Percentiles rank a stretch among this genome's conserved stretches.
Conservation (phyloP, 495 filamentous ascomycete species). For the Tuber brumale region DNA sequence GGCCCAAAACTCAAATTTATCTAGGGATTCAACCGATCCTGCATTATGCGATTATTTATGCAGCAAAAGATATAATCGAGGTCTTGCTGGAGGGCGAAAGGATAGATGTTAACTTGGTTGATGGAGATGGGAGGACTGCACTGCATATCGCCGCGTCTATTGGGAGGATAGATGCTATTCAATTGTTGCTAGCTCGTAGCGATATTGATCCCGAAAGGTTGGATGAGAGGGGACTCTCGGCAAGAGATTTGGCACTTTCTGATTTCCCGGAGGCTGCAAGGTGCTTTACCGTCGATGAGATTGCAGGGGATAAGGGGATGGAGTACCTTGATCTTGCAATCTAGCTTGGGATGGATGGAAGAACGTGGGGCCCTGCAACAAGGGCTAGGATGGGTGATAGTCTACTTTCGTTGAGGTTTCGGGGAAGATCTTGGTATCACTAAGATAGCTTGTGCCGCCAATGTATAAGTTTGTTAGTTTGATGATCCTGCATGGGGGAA, state of each 20-base stretch:
- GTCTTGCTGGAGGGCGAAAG: not conserved
- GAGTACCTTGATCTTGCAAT: not conserved
- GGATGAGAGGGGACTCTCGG: not conserved
- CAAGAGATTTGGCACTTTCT: not conserved
- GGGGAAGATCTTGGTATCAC: not conserved
- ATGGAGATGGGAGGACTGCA: not conserved
- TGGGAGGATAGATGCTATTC: not conserved
- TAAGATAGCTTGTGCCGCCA: not conserved
- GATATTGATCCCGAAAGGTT: not conserved
- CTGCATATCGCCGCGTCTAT: not conserved
- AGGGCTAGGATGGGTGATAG: not conserved
- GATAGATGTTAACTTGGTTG: not conserved
- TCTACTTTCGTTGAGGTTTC: not conserved
- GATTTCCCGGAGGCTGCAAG: not conserved
- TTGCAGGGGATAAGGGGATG: not conserved
- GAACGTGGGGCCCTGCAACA: not conserved
- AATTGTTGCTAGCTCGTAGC: not conserved
- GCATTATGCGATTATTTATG: not conserved
- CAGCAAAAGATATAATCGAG: not conserved
- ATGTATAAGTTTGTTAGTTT: not conserved
- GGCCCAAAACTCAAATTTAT: not conserved
- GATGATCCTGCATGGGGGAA: not conserved
- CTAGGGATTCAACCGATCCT: not conserved
- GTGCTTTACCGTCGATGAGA: not conserved
- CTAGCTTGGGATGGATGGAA: not conserved